Evolutionary conservation across 257 asterid species (phyloP), one percentile per base, ranked within the genome.

Genomic region (Gentiana dahurica): DNA sequence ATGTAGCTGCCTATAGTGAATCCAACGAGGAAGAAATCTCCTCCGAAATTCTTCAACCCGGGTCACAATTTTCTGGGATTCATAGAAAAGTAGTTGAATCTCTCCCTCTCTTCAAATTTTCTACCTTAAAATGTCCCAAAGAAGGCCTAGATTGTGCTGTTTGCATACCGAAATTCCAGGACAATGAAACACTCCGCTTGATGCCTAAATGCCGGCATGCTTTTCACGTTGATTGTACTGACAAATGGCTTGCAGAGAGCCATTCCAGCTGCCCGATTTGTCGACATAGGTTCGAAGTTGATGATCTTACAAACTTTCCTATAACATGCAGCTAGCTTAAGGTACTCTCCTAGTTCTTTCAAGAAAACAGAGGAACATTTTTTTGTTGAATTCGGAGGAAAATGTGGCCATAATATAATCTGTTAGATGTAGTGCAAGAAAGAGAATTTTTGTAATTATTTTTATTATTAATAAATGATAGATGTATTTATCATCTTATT

Each of bases 201-300:
- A 63, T 78, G 64, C 81, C 89, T 1, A 66, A 55, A 36, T 81
- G 83, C 46, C 64, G 70, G 2, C 89, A 76, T 3, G 89, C 83
- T 0, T 76, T 81, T 73, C n/a, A n/a, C n/a, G n/a, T n/a, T n/a
- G n/a, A n/a, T n/a, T n/a, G n/a, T n/a, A n/a, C n/a, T n/a, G n/a
- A n/a, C n/a, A n/a, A n/a, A n/a, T n/a, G n/a, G n/a, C n/a, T n/a
- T n/a, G n/a, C n/a, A n/a, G n/a, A n/a, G n/a, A n/a, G n/a, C n/a
- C n/a, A n/a, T n/a, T n/a, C 83, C 0, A 81, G 76, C 64, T 81
- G 83, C 46, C 89, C 85, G 5, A 57, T 81, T 12, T 78, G 89
- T 49, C 38, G 83, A 61, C 8, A 66, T 62, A n/a, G 37, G 34
- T 48, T 36, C 1, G 46, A 49, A 8, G 10, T 5, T 1, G 55